These are phyloP conservation scores for Amaranthus palmeri DNA, from an alignment of 148 eudicot species.

Conservation along the genomic window DNA sequence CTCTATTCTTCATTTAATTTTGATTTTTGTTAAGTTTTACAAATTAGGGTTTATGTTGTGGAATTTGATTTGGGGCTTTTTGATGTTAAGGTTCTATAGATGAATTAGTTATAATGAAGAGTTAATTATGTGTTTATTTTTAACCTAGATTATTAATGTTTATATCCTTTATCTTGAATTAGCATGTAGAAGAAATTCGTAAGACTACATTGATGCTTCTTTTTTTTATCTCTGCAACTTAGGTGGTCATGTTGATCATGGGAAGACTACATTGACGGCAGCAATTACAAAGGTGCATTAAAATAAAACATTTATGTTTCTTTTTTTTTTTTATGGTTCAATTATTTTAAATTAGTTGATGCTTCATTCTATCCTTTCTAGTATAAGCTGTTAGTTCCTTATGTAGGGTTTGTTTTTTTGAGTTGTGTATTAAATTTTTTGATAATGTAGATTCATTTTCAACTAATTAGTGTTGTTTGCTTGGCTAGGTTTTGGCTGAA, in stretches of 20 bases:
- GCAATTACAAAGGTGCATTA: conserved; percentile 75
- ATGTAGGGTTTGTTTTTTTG: neutral
- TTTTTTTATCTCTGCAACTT: too few relatives aligned
- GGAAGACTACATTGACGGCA: conserved; percentile 95
- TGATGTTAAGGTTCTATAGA: too few relatives aligned
- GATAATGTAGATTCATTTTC: neutral
- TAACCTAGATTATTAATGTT: too few relatives aligned
- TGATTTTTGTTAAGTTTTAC: too few relatives aligned
- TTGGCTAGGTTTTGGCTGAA: conserved; percentile 67
- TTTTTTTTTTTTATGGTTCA: neutral
- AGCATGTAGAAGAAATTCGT: too few relatives aligned
- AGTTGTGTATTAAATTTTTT: neutral
- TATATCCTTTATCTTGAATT: too few relatives aligned
- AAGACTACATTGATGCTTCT: too few relatives aligned
- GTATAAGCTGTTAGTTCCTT: neutral
- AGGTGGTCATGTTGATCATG: conserved; percentile 97
- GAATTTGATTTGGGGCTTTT: too few relatives aligned
- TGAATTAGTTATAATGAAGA: too few relatives aligned
- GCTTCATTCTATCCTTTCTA: neutral
- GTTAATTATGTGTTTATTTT: too few relatives aligned
- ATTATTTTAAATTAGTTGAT: neutral
- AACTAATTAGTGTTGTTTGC: neutral
- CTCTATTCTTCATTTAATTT: too few relatives aligned
- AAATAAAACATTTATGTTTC: neutral
- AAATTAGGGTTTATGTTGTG: too few relatives aligned